These are phyloP conservation scores for Rhynchosporium agropyri DNA, from an alignment of 2,329 filamentous ascomycete genomes.

Conservation along the genomic window DNA sequence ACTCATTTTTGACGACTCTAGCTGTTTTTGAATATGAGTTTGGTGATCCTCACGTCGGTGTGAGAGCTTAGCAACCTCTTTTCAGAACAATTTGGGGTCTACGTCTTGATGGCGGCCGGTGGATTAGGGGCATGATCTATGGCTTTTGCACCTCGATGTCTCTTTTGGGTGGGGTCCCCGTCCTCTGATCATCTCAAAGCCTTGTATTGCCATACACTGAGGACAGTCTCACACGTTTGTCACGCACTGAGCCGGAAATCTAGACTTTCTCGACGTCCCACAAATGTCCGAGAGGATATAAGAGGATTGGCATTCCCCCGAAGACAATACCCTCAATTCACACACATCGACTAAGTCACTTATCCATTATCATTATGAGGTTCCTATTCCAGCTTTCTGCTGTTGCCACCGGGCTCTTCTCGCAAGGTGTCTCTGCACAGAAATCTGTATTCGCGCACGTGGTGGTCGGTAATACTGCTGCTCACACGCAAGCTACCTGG, in stretches of 20 bases:
- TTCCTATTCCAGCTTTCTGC: slow-evolving; percentile 16
- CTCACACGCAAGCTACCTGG: slow-evolving; percentile 41
- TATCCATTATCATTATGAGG: slow-evolving; percentile 22
- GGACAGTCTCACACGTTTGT: neutral
- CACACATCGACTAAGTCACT: neutral
- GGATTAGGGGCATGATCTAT: neutral
- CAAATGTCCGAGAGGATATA: neutral
- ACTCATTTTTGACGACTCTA: neutral
- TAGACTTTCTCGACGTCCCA: too few species aligned
- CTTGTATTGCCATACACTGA: neutral
- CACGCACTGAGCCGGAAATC: neutral
- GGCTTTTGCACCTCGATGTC: neutral
- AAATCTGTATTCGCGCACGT: slow-evolving; percentile 41
- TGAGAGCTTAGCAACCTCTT: neutral
- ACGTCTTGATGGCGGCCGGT: too few species aligned
- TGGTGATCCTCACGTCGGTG: neutral
- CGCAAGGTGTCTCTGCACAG: slow-evolving; percentile 24
- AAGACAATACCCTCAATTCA: neutral
- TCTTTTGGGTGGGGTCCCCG: neutral
- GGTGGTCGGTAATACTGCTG: slow-evolving; percentile 42
- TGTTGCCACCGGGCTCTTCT: slow-evolving; percentile 17
- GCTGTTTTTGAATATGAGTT: neutral
- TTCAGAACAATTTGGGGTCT: neutral
- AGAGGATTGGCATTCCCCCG: neutral
- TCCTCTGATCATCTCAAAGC: neutral